Conservation (phyloP, 306 rosid genomes). For the Cucumis sativus region Cucumber_9930_V3 NC_026660.2:8708501-8709000, state of each 20-base stretch:
- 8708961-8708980: conserved; percentile 31
- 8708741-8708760: conserved; percentile 31
- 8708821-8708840: conserved; percentile 33
- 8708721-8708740: conserved; percentile 28
- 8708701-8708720: conserved; percentile 20
- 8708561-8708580: conserved; percentile 34
- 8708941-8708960: conserved; percentile 41
- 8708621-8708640: conserved; percentile 29
- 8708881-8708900: no score
- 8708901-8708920: no score
- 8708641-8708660: conserved; percentile 35
- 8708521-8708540: conserved; percentile 35
- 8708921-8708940: conserved; percentile 22
- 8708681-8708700: conserved; percentile 33
- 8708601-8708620: conserved; percentile 41
- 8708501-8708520: conserved; percentile 36
- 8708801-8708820: conserved; percentile 40
- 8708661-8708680: conserved; percentile 34
- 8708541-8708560: conserved; percentile 36
- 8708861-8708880: not conserved
- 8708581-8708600: conserved; percentile 25
- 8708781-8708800: conserved; percentile 38
- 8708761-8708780: conserved; percentile 25
- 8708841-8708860: conserved; percentile 51
- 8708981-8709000: conserved; percentile 45